phyloP scores from a whole-genome alignment of 768 basidiomycete species.

The Rickenella mellea region DNA sequence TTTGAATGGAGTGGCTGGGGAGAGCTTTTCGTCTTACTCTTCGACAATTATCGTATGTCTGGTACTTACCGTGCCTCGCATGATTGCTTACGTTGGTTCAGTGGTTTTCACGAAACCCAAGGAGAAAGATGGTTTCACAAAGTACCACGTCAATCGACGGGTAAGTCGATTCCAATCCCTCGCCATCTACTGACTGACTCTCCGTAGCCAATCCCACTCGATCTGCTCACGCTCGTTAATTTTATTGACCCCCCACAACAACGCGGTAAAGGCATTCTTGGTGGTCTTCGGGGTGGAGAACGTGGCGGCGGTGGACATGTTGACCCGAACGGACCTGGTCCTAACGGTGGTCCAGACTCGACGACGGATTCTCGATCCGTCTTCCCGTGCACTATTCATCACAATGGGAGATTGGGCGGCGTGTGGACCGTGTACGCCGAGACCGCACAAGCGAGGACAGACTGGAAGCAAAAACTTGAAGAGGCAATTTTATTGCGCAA shows the following conservation, averaged over 20 bases:
- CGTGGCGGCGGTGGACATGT: constrained; percentile 7
- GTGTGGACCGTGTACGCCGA: constrained; percentile 85
- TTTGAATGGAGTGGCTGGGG: constrained; percentile 87
- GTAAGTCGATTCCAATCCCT: constrained; percentile 30
- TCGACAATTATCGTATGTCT: constrained; percentile 86
- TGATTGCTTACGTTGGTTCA: constrained; percentile 15
- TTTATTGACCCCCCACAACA: constrained; percentile 76
- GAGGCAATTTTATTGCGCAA: constrained; percentile 80
- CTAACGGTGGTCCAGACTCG: constrained; percentile 25
- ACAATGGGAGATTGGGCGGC: constrained; percentile 83
- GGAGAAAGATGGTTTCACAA: constrained; percentile 64
- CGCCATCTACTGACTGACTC: constrained; percentile 2
- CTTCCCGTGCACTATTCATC: constrained; percentile 82
- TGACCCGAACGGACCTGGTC: constrained; percentile 17
- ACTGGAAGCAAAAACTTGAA: constrained; percentile 87
- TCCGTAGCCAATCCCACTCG: constrained; percentile 81
- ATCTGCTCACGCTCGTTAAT: constrained; percentile 76
- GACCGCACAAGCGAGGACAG: constrained; percentile 56
- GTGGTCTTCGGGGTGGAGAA: constrained; percentile 26
- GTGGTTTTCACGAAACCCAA: constrained; percentile 87
- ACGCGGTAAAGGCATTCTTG: constrained; percentile 61
- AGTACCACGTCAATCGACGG: constrained; percentile 73
- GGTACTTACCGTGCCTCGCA: not conserved
- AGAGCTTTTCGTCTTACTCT: constrained; percentile 82
- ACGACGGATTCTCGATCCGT: constrained; percentile 63